A percentile compares a stretch with the other conserved stretches of the same genome.
Evolutionary conservation across 495 filamentous ascomycete genomes (phyloP).

Genomic region (Penicillium ucsense): DNA sequence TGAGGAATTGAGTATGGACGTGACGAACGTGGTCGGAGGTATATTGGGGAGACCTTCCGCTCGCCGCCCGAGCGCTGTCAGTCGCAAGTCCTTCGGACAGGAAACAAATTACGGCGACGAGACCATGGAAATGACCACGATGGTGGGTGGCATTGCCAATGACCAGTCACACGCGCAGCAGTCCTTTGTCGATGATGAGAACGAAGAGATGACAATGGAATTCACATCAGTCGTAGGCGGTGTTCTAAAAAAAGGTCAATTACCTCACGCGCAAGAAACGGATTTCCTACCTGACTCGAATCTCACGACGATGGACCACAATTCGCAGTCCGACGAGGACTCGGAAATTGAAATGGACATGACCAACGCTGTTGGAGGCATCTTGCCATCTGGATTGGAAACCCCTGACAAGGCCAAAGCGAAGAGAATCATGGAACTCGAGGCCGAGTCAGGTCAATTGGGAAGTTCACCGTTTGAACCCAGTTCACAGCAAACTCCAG

Average conservation of each 20-base stretch:
- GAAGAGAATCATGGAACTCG: slow-evolving; percentile 50
- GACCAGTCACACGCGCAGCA: slow-evolving; percentile 22
- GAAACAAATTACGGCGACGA: slow-evolving; percentile 45
- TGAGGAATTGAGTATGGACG: slow-evolving; percentile 76
- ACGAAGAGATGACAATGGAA: slow-evolving; percentile 74
- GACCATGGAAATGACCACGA: slow-evolving; percentile 73
- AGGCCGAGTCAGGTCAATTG: slow-evolving; percentile 43
- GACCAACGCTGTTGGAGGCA: slow-evolving; percentile 61
- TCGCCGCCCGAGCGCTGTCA: slow-evolving; percentile 22
- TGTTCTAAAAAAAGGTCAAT: slow-evolving; percentile 38
- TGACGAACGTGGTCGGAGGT: slow-evolving; percentile 72
- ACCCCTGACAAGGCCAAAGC: slow-evolving; percentile 37
- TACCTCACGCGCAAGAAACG: slow-evolving; percentile 14
- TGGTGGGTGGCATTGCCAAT: slow-evolving; percentile 53
- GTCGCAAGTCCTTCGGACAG: slow-evolving; percentile 29
- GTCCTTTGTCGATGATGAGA: slow-evolving; percentile 40
- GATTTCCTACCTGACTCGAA: slow-evolving; percentile 17
- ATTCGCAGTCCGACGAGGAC: slow-evolving; percentile 32
- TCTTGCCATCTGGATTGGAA: slow-evolving; percentile 38
- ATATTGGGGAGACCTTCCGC: slow-evolving; percentile 50
- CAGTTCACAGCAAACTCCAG: slow-evolving; percentile 19
- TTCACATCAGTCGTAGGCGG: slow-evolving; percentile 66
- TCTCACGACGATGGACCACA: slow-evolving; percentile 24
- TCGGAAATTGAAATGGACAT: slow-evolving; percentile 53
- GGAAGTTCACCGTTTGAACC: slow-evolving; percentile 47